Conservation (phyloP, 441 rosid species). For the Adansonia grandidieri region DNA sequence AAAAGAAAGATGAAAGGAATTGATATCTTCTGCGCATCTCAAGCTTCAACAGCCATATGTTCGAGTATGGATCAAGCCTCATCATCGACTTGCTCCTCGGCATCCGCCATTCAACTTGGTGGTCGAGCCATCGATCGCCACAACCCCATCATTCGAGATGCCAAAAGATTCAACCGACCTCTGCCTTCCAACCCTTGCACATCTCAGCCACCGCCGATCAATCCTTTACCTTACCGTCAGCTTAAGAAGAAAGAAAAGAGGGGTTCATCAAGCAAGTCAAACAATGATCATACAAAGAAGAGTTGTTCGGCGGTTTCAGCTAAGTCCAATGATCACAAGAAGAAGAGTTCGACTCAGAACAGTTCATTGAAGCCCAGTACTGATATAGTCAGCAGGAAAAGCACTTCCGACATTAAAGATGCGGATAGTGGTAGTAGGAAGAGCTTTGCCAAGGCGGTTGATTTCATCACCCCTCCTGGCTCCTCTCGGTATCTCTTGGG, state of each 20-base stretch:
- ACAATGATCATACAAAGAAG: slow-evolving; percentile 25
- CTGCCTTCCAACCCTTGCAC: slow-evolving; percentile 55
- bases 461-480: slow-evolving; percentile 67
- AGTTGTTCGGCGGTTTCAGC: neutral
- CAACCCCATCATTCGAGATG: slow-evolving; percentile 85
- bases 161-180: slow-evolving; percentile 56
- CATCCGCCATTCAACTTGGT: slow-evolving; percentile 51
- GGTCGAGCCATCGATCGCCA: slow-evolving; percentile 90
- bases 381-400: slow-evolving; percentile 2
- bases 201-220: slow-evolving; percentile 51
- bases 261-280: slow-evolving; percentile 29
- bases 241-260: slow-evolving; percentile 41
- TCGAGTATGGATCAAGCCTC: slow-evolving; percentile 60
- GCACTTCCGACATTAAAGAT: slow-evolving; percentile 4
- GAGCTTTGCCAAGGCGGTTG: slow-evolving; percentile 39
- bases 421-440: slow-evolving; percentile 24
- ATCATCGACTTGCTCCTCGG: slow-evolving; percentile 44
- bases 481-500: slow-evolving; percentile 73
- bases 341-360: slow-evolving; percentile 17
- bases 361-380: neutral
- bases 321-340: slow-evolving; percentile 26
- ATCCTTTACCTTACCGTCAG: slow-evolving; percentile 55
- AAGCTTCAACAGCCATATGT: slow-evolving; percentile 72
- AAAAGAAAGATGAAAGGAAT: slow-evolving; percentile 42
- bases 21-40: slow-evolving; percentile 70